Conservation (phyloP, 2,329 filamentous ascomycete species). For the Scedosporium aurantiacum region DNA sequence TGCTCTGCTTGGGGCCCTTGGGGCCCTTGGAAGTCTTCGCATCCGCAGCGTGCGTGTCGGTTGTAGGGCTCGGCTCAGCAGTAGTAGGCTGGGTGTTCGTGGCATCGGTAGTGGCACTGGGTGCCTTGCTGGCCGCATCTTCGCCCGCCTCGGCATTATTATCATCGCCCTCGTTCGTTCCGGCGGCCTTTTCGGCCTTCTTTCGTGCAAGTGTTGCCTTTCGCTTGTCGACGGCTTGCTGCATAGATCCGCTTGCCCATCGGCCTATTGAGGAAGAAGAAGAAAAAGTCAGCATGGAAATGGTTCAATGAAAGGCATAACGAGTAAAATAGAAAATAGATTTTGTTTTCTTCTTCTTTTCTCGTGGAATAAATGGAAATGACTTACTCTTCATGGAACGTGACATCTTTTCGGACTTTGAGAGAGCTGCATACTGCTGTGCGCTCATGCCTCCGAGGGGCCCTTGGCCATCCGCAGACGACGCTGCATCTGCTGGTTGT, state of each 20-base stretch:
- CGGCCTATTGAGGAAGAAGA: conserved; percentile 28
- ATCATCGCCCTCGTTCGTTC: neutral
- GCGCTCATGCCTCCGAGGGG: conserved; percentile 9
- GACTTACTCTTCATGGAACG: conserved; percentile 51
- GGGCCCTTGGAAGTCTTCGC: neutral
- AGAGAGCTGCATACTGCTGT: conserved; percentile 51
- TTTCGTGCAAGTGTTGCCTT: conserved; percentile 50
- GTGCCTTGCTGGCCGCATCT: neutral
- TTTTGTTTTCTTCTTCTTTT: neutral
- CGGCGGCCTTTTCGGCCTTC: conserved; percentile 37
- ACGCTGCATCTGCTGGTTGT: neutral
- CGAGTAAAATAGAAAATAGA: no score
- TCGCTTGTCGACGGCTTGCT: conserved; percentile 46
- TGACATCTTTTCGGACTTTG: conserved; percentile 57
- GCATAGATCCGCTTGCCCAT: conserved; percentile 52
- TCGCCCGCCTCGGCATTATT: neutral
- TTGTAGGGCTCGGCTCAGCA: neutral
- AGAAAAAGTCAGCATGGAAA: conserved; percentile 17
- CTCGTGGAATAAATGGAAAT: neutral
- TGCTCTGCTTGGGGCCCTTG: neutral
- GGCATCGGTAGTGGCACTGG: neutral
- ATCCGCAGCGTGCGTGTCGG: neutral
- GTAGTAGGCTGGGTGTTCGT: neutral
- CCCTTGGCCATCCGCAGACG: neutral
- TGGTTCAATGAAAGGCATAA: neutral